A percentile compares a stretch with the other conserved stretches of the same genome.
Conservation (phyloP, 2,329 filamentous ascomycete species). For the Penicillium corylophilum region DNA sequence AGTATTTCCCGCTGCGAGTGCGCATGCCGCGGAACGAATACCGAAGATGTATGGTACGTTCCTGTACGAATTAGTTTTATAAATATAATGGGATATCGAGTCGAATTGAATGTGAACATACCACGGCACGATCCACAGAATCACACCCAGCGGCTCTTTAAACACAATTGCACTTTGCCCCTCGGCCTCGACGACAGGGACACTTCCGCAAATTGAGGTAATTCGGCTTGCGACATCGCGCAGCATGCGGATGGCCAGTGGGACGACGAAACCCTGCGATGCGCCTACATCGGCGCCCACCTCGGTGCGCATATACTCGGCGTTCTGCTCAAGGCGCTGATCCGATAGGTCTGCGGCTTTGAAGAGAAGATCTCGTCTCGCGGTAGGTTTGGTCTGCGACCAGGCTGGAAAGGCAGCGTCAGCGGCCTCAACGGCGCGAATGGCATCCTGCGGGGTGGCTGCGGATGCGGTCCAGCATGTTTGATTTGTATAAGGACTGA, state of each 20-base stretch:
- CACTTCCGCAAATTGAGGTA: slow-evolving; percentile 47
- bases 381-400: slow-evolving; percentile 60
- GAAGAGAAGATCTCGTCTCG: slow-evolving; percentile 67
- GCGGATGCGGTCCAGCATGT: slow-evolving; percentile 55
- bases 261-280: slow-evolving; percentile 32
- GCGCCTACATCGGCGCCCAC: slow-evolving; percentile 49
- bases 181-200: slow-evolving; percentile 50
- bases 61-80: slow-evolving; percentile 31
- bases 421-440: slow-evolving; percentile 57
- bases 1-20: slow-evolving; percentile 70
- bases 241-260: slow-evolving; percentile 40
- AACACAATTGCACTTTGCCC: slow-evolving; percentile 63
- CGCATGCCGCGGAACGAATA: slow-evolving; percentile 54
- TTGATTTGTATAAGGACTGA: slow-evolving; percentile 54
- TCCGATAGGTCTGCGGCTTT: slow-evolving; percentile 62
- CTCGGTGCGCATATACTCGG: slow-evolving; percentile 57
- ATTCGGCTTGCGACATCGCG: slow-evolving; percentile 52
- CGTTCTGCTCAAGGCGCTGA: slow-evolving; percentile 51
- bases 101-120: slow-evolving; percentile 33
- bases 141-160: slow-evolving; percentile 74
- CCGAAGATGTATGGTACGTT: slow-evolving; percentile 55
- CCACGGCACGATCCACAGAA: slow-evolving; percentile 78
- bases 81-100: too few relatives aligned
- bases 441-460: slow-evolving; percentile 45
- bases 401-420: slow-evolving; percentile 65